Evolutionary conservation across 1,284 basidiomycete species (phyloP), one percentile per base, ranked within the genome.

Genomic region (Peniophora sp.): DNA sequence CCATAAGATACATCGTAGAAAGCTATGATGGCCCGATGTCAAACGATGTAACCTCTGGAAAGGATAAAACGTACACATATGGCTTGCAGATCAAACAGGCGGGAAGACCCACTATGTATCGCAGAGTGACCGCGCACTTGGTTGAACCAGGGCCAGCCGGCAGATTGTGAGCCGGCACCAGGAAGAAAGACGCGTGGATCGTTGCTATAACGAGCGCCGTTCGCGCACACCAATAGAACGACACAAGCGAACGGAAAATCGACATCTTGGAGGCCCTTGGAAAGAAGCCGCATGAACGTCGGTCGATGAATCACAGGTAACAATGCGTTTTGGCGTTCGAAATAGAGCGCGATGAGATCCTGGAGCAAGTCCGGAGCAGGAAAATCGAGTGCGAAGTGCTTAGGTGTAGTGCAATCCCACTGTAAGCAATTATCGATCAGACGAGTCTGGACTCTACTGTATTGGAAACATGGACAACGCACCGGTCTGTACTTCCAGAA

Each of bases 71-170:
- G 60, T 54, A 79, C 77, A 34, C 68, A 64, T 55, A 78, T 76
- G 1, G 73, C 71, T 61, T 90, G 88, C 16, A 92, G 69, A 61
- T 90, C 88, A 54, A 79, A 83, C n/a, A 91, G 64, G 48, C 73
- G 76, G 5, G 83, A 77, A 0, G 81, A 78, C 12, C 66, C 45
- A 81, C 64, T 48, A 79, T 64, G 3, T 68, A 69, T 52, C 73
- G 16, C n/a, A 5, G 39, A n/a, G 39, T 17, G 8, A 41, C 66
- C 20, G 54, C 83, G 72, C 0, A 89, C 75, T 51, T 86, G 83
- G 32, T 78, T 70, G 56, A 89, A 84, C 68, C 77, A 92, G 56
- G 78, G 81, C 87, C 87, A 91, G 2, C 89, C 89, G 1, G 75
- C 72, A 0, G 84, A 84, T 55, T 80, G 78, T 16, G 64, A 64